phyloP scores from a whole-genome alignment of 192 early-diverging fungal genomes.

The Physocladia obscura region DNA sequence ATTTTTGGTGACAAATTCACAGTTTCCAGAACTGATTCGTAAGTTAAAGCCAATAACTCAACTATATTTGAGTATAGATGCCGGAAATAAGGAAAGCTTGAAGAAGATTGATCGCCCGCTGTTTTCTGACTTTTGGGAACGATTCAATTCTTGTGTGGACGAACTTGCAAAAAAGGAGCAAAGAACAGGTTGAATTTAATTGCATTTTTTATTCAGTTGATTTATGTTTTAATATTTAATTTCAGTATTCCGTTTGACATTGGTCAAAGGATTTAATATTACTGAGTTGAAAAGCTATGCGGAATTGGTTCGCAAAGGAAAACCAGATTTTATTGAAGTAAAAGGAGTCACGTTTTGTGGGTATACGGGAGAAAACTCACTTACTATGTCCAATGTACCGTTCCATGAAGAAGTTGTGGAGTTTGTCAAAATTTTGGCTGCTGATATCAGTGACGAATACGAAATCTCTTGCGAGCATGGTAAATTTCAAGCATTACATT shows the following conservation, averaged over 20 bases:
- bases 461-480: slow-evolving; percentile 70
- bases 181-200: slow-evolving; percentile 44
- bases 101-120: slow-evolving; percentile 76
- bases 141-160: slow-evolving; percentile 61
- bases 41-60: slow-evolving; percentile 65
- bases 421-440: slow-evolving; percentile 61
- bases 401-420: slow-evolving; percentile 68
- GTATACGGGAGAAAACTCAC: slow-evolving; percentile 59
- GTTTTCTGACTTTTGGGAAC: slow-evolving; percentile 78
- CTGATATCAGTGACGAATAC: slow-evolving; percentile 56
- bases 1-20: slow-evolving; percentile 76
- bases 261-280: slow-evolving; percentile 74
- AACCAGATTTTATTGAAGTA: slow-evolving; percentile 72
- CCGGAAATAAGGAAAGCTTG: slow-evolving; percentile 70
- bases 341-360: slow-evolving; percentile 80
- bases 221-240: neutral
- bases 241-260: slow-evolving; percentile 66
- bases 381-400: slow-evolving; percentile 66
- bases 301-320: slow-evolving; percentile 59
- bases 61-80: slow-evolving; percentile 73
- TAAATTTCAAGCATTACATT: neutral
- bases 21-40: slow-evolving; percentile 66
- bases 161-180: slow-evolving; percentile 66
- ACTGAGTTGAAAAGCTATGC: slow-evolving; percentile 67
- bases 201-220: neutral